Percentiles rank a stretch among this genome's conserved stretches.
These are phyloP conservation scores for Priceomyces fermenticarens DNA, from an alignment of 805 yeast genomes.

Conservation along the genomic window DNA sequence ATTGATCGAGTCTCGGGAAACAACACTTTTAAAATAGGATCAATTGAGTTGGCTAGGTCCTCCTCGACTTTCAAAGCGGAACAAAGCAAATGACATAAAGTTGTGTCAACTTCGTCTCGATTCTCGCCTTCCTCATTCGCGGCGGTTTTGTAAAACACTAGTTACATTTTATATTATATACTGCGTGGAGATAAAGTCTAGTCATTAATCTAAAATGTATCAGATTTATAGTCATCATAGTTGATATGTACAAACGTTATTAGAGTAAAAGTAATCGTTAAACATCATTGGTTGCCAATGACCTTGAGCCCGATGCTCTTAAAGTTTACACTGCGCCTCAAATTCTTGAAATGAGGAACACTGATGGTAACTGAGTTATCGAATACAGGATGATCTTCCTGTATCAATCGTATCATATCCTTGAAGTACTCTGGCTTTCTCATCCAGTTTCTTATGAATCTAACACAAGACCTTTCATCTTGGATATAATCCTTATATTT, in stretches of 20 bases:
- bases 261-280: neutral
- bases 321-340: slow-evolving; percentile 29
- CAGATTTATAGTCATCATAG: too few relatives aligned
- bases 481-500: slow-evolving; percentile 43
- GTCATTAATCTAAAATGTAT: too few relatives aligned
- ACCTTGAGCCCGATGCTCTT: slow-evolving; percentile 16
- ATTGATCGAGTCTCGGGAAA: neutral
- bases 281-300: slow-evolving; percentile 5
- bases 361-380: slow-evolving; percentile 14
- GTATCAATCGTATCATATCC: slow-evolving; percentile 20
- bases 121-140: too few relatives aligned
- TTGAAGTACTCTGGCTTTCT: slow-evolving; percentile 21
- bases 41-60: too few relatives aligned
- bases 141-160: too few relatives aligned
- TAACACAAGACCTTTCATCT: slow-evolving; percentile 27
- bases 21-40: too few relatives aligned
- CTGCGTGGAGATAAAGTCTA: too few relatives aligned
- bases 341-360: slow-evolving; percentile 22
- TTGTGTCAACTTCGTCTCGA: too few relatives aligned
- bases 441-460: slow-evolving; percentile 30
- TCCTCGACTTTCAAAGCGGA: too few relatives aligned
- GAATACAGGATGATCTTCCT: slow-evolving; percentile 16
- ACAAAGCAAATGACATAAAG: too few relatives aligned
- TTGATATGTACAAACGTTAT: neutral
- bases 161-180: too few relatives aligned